Evolutionary conservation across 2,329 filamentous ascomycete species (phyloP).

Genomic region (Verticillium alfalfae): DNA sequence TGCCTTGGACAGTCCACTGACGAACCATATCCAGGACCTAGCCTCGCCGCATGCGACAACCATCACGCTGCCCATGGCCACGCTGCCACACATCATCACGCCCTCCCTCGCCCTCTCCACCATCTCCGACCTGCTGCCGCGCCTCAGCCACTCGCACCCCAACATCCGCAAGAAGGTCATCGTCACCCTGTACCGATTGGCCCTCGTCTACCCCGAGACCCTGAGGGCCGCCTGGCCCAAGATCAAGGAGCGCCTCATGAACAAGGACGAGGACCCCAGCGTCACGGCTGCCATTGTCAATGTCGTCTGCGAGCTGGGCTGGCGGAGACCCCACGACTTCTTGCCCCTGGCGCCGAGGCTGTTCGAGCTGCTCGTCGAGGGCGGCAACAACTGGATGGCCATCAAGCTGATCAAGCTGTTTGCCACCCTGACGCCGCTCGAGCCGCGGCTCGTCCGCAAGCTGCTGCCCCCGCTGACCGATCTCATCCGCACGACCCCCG

Average conservation of each 20-base stretch:
- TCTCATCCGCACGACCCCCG: constrained; percentile 88
- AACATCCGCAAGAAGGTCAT: constrained; percentile 92
- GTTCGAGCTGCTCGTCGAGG: constrained; percentile 86
- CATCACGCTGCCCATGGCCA: constrained; percentile 79
- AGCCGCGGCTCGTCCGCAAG: constrained; percentile 87
- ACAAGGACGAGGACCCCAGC: constrained; percentile 82
- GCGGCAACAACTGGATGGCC: constrained; percentile 99
- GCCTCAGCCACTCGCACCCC: constrained; percentile 79
- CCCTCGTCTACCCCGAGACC: constrained; percentile 94
- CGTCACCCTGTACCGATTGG: constrained; percentile 87
- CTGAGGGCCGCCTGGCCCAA: constrained; percentile 92
- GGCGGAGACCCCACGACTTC: constrained; percentile 90
- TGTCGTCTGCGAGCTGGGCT: constrained; percentile 92
- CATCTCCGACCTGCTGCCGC: constrained; percentile 77
- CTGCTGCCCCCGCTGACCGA: constrained; percentile 84
- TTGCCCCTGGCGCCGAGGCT: constrained; percentile 83
- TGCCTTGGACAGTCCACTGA: background rate
- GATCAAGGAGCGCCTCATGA: constrained; percentile 90
- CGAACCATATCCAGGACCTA: constrained; percentile 54
- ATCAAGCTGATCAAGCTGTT: constrained; percentile 99
- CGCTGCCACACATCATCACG: constrained; percentile 92
- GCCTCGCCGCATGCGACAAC: constrained; percentile 65
- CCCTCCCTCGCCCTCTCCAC: constrained; percentile 87
- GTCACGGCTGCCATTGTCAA: constrained; percentile 96
- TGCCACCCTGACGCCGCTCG: constrained; percentile 85